Base-by-base conservation (phyloP, 208 protist species). In the Wallacemonas sp. region DNA sequence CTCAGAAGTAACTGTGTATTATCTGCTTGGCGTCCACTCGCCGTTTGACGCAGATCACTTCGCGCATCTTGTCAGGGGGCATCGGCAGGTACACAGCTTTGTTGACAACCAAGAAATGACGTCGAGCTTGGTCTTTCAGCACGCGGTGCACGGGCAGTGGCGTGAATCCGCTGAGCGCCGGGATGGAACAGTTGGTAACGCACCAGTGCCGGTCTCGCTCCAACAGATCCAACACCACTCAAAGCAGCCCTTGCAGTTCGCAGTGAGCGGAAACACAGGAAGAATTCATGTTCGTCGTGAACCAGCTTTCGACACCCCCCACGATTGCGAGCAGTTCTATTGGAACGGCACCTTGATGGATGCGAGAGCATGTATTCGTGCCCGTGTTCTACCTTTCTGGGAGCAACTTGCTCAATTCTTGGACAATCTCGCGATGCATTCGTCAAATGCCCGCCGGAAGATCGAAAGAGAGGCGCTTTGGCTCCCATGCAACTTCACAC, bases 31-130 rank as follows among this genome's bases (percentile, higher is more conserved):
- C 4, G 53, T 82, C 14, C 73, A 80, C 47, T 88, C 79, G 0
- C 55, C 77, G 27, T 90, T 92, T 60, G 89, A 95, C 56, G 66
- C 70, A 0, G 62, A 75, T 27, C 75, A 80, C 17, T 91, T 94
- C 71, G 67, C 68, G n/a, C 74, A 76, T 11, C 61, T 93, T 11
- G 81, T 63, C 36, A 46, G 68, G 2, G 75, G 42, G n/a, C 60
- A 79, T 58, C 55, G 70, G 6, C 42, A 72, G 0, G 70, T 69
- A 1, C 64, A 67, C 11, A 51, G 55, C 17, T 47, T 81, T 0
- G 45, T 33, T 5, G 30, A 39, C 24, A 14, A 11, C 6, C 15
- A 33, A 31, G n/a, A 21, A 3, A 6, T 41, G 36, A 6, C 36
- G 4, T n/a, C 51, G 0, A 12, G 30, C 4, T 5, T 58, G 12